Percentiles rank a stretch among this genome's conserved stretches.
phyloP scores from a whole-genome alignment of 2,329 filamentous ascomycete genomes.

The Penicillium digitatum region DNA sequence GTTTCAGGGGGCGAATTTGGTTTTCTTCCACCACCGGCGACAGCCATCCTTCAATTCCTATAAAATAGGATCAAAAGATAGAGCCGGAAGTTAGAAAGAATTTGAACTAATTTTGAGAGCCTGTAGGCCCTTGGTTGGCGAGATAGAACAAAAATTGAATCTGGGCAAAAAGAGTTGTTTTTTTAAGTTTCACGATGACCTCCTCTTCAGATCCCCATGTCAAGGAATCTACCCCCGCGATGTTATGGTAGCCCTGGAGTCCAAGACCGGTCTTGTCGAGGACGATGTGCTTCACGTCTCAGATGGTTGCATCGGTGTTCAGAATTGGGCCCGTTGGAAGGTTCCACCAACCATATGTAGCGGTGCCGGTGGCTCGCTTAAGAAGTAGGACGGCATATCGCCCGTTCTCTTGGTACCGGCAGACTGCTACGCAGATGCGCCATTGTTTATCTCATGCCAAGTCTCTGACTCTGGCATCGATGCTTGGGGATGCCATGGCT shows the following conservation, averaged over 20 bases:
- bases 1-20: too few relatives aligned
- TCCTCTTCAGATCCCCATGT: not conserved
- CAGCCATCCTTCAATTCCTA: too few relatives aligned
- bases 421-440: not conserved
- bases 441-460: not conserved
- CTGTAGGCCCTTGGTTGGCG: too few relatives aligned
- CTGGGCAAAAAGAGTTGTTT: too few relatives aligned
- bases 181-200: not conserved
- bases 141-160: too few relatives aligned
- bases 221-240: not conserved
- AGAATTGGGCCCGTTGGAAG: not conserved
- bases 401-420: not conserved
- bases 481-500: not conserved
- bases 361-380: not conserved
- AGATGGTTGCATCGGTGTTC: not conserved
- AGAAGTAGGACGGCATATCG: not conserved
- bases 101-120: too few relatives aligned
- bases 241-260: not conserved
- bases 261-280: not conserved
- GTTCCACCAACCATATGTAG: not conserved
- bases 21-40: too few relatives aligned
- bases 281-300: not conserved
- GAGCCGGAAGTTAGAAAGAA: too few relatives aligned
- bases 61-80: too few relatives aligned
- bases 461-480: not conserved